A percentile compares a stretch with the other conserved stretches of the same genome.
Conservation (phyloP, 1,284 basidiomycete genomes). For the Phylloboletellus chloephorus region DNA sequence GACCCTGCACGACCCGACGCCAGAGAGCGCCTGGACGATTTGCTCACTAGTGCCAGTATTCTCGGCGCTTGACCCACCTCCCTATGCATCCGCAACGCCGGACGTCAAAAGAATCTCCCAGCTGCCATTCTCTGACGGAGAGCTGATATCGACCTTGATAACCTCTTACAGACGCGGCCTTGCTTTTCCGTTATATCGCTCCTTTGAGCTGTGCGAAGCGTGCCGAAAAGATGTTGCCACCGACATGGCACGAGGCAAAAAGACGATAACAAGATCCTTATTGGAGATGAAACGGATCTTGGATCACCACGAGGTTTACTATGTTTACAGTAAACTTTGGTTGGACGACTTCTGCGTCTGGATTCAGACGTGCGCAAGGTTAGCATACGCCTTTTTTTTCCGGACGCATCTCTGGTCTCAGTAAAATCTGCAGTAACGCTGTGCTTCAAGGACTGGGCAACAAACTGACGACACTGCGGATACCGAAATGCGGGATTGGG, state of each 20-base stretch:
- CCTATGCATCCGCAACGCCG: conserved; percentile 32
- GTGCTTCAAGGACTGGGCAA: conserved; percentile 42
- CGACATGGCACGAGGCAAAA: conserved; percentile 55
- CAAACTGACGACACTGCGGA: conserved; percentile 35
- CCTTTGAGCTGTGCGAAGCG: conserved; percentile 62
- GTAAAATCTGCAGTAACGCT: conserved; percentile 45
- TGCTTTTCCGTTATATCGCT: conserved; percentile 71
- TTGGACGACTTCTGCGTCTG: conserved; percentile 74
- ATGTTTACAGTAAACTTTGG: conserved; percentile 79
- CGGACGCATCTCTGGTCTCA: conserved; percentile 1
- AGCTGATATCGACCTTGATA: conserved; percentile 46
- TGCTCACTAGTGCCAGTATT: conserved; percentile 65
- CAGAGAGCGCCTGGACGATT: conserved; percentile 82
- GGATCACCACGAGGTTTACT: conserved; percentile 77
- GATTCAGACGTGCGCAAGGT: conserved; percentile 62
- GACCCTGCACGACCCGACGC: conserved; percentile 67
- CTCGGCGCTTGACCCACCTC: conserved; percentile 69
- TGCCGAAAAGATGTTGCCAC: conserved; percentile 60
- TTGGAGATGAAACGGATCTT: conserved; percentile 65
- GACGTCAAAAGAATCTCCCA: conserved; percentile 12
- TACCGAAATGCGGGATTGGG: conserved; percentile 54
- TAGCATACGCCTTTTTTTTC: conserved; percentile 16
- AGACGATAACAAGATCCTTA: conserved; percentile 55
- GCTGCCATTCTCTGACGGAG: conserved; percentile 40
- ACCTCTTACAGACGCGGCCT: conserved; percentile 68